These are phyloP conservation scores for Trametes cubensis DNA, from an alignment of 768 basidiomycete species.

Conservation along the genomic window DNA sequence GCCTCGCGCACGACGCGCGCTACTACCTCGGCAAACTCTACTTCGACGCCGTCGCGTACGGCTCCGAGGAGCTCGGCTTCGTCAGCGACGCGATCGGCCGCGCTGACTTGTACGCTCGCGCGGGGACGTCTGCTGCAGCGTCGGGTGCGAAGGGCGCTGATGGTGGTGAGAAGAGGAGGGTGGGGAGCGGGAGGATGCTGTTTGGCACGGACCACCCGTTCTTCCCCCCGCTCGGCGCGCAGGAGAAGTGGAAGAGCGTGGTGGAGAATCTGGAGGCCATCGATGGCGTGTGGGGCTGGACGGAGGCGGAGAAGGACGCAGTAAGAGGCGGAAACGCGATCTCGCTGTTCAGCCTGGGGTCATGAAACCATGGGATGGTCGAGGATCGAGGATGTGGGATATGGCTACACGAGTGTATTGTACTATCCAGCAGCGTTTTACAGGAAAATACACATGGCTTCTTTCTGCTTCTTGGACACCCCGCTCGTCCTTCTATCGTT, in stretches of 20 bases:
- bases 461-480: background rate
- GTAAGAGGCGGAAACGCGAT: conserved; percentile 78
- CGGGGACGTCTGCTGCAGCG: conserved; percentile 18
- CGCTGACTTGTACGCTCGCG: conserved; percentile 46
- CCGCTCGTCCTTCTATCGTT: background rate
- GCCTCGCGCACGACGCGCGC: conserved; percentile 80
- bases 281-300: conserved; percentile 63
- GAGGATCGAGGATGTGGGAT: background rate
- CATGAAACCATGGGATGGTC: background rate
- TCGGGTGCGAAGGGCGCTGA: conserved; percentile 18
- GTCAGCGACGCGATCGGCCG: conserved; percentile 72
- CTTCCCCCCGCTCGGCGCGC: conserved; percentile 76
- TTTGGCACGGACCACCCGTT: conserved; percentile 92
- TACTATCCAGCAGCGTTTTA: background rate
- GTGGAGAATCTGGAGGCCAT: conserved; percentile 86
- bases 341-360: conserved; percentile 55
- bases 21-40: conserved; percentile 81
- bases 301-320: conserved; percentile 56
- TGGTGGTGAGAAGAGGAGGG: conserved; percentile 39
- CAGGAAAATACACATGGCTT: conserved; percentile 4
- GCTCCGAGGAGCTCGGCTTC: conserved; percentile 81
- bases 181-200: conserved; percentile 63
- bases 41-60: conserved; percentile 89
- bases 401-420: conserved; percentile 15
- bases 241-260: conserved; percentile 82